Base-by-base conservation (phyloP, 208 protist species). In the Phytomonas francai region DNA sequence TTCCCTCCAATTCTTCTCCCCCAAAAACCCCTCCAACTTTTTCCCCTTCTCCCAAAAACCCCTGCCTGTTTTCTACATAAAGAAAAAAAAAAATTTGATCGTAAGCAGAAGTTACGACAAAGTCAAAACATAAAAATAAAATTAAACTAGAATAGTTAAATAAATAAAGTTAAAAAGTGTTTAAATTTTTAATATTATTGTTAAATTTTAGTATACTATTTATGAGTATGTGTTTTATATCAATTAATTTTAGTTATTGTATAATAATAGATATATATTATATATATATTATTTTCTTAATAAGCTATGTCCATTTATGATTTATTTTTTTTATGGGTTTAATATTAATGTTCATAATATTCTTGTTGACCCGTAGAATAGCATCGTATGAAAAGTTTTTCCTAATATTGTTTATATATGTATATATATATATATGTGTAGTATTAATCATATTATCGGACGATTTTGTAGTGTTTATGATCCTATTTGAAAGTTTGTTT, bases 51-150 rank as follows among this genome's bases (percentile, higher is more conserved):
- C 58, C 59, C 68, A 42, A 42, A 65, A 22, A 49, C 68, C 59
- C 63, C 49, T 72, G 36, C 57, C 25, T 66, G 65, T 78, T 66
- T 62, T 61, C 45, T 51, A 77, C 42, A 54, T 72, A 56, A 73
- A 65, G 60, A 70, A 76, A 79, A 78, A 77, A 59, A 63, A 72
- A 74, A 77, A 77, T 77, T 72, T 79, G 72, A 74, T 73, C 72
- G 73, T 76, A 81, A 76, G 71, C 28, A 59, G 25, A 19, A 71
- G 39, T 72, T 59, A 29, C 56, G 60, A 71, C 27, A 78, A 62
- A 86, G 76, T 84, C 77, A 85, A 87, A 83, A 80, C 67, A 74
- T 85, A 87, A 90, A 85, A 78, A 75, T 90, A 85, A 81, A 85
- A 76, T 81, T 87, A 87, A 78, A 60, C 87, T 83, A 81, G 78